A percentile compares a stretch with the other conserved stretches of the same genome.
Conservation (phyloP, 2,329 filamentous ascomycete species). For the Grosmannia clavigera region DNA sequence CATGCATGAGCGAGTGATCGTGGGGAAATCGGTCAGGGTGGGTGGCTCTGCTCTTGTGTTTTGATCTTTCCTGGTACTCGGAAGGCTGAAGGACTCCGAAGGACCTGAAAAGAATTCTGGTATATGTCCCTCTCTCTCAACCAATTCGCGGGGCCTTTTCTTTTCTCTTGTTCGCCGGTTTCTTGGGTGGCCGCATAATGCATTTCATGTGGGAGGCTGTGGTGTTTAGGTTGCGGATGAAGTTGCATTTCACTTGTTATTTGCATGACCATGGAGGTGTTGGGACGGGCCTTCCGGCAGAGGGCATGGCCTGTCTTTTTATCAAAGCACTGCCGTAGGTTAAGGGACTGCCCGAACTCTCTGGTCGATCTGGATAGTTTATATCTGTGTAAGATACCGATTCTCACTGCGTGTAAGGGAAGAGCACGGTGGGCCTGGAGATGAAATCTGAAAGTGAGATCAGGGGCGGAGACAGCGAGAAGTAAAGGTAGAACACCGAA, state of each 20-base stretch:
- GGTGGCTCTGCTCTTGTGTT: neutral
- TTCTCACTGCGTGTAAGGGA: neutral
- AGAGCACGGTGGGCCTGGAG: too few relatives aligned
- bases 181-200: conserved; percentile 3
- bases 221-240: conserved; percentile 4
- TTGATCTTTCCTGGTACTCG: neutral
- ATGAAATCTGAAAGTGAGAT: neutral
- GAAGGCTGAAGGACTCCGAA: neutral
- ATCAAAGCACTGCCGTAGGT: neutral
- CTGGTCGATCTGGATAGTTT: neutral
- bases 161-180: neutral
- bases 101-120: neutral
- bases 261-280: neutral
- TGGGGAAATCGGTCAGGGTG: neutral
- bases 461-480: neutral
- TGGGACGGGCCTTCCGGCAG: neutral
- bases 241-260: neutral
- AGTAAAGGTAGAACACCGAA: neutral
- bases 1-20: neutral
- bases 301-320: neutral
- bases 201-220: conserved; percentile 6
- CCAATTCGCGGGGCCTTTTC: neutral
- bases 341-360: neutral
- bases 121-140: neutral
- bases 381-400: neutral